A percentile compares a stretch with the other conserved stretches of the same genome.
phyloP scores from a whole-genome alignment of 305 asterid species.

The Fraxinus dipetala region DNA sequence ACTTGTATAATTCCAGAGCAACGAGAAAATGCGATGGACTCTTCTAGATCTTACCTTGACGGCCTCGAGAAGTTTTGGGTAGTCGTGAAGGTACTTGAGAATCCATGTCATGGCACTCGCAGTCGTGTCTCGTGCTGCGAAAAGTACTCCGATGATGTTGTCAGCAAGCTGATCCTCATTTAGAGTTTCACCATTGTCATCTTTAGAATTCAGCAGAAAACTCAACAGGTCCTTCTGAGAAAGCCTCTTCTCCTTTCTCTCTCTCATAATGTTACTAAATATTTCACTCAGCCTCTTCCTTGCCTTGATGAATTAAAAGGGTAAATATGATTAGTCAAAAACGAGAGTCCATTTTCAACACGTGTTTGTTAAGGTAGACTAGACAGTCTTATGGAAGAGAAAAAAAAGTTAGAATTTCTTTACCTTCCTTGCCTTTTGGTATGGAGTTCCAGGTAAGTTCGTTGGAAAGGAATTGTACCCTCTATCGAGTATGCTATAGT shows the following conservation, averaged over 20 bases:
- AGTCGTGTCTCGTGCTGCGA: conserved; percentile 90
- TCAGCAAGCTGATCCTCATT: conserved; percentile 70
- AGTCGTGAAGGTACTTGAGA: conserved; percentile 67
- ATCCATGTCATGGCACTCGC: conserved; percentile 89
- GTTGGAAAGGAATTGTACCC: conserved; percentile 87
- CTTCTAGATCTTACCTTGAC: conserved; percentile 49
- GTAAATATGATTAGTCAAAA: neutral
- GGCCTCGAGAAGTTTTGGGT: conserved; percentile 52
- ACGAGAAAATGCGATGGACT: neutral
- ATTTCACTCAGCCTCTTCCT: conserved; percentile 64
- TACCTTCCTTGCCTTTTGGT: conserved; percentile 60
- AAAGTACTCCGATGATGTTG: conserved; percentile 84
- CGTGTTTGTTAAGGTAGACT: neutral
- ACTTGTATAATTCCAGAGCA: neutral
- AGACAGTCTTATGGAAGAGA: neutral
- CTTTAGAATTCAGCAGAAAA: conserved; percentile 46
- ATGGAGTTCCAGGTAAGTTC: conserved; percentile 57
- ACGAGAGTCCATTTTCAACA: neutral
- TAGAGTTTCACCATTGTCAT: conserved; percentile 45
- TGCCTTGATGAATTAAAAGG: conserved; percentile 42
- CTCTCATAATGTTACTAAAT: conserved; percentile 45
- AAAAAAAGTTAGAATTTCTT: neutral
- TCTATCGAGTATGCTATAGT: conserved; percentile 51
- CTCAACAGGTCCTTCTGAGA: conserved; percentile 50
- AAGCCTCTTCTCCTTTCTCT: conserved; percentile 47